Percentiles rank a stretch among this genome's conserved stretches.
These are phyloP conservation scores for Podaxis rugospora DNA, from an alignment of 768 basidiomycete species.

Conservation along the genomic window DNA sequence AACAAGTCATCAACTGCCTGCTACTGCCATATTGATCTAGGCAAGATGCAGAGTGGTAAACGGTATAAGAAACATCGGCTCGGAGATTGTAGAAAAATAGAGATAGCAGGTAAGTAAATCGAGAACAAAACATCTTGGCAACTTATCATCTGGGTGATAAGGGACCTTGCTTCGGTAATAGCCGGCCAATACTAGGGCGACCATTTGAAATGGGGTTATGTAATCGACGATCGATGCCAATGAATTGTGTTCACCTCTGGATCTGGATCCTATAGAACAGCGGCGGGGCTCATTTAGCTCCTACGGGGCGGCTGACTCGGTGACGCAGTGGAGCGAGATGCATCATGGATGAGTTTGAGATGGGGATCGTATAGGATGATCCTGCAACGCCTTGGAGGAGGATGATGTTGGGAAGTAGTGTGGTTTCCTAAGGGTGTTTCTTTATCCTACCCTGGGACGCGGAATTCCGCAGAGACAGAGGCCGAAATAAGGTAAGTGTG, in stretches of 20 bases:
- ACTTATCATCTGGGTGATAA: background rate
- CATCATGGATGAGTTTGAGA: background rate
- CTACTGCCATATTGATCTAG: no score
- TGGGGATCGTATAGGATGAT: no score
- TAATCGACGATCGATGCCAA: background rate
- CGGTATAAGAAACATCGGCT: no score
- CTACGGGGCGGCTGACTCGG: background rate
- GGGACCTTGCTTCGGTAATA: conserved; percentile 3
- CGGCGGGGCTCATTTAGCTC: background rate
- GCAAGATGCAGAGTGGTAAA: no score
- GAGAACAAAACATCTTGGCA: background rate
- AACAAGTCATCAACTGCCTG: no score
- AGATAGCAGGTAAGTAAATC: background rate
- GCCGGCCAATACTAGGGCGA: background rate
- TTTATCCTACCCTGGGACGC: background rate
- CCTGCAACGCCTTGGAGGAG: background rate
- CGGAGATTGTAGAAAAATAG: no score
- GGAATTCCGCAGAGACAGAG: background rate
- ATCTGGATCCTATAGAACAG: conserved; percentile 3
- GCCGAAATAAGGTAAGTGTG: background rate
- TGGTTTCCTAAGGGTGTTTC: background rate
- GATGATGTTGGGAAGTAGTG: background rate
- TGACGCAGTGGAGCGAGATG: background rate
- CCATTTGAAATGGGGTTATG: background rate
- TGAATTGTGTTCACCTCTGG: background rate